Conservation (phyloP, 1,284 basidiomycete species). For the Malassezia restricta region DNA sequence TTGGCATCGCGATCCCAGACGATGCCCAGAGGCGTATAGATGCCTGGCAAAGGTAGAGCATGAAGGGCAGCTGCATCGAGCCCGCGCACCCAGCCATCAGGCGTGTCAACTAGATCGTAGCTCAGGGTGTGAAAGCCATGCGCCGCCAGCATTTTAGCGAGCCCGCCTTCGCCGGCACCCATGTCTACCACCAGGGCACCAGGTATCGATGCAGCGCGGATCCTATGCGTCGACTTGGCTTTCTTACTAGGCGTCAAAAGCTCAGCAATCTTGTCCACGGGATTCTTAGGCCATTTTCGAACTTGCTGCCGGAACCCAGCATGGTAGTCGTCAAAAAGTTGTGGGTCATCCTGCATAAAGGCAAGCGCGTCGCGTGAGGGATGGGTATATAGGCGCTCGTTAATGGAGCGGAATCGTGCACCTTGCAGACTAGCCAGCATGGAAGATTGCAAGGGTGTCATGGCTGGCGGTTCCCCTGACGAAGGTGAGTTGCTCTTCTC, state of each 20-base stretch:
- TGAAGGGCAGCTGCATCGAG: conserved; percentile 26
- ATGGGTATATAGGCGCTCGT: conserved; percentile 44
- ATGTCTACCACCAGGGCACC: conserved; percentile 72
- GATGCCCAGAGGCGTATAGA: conserved; percentile 7
- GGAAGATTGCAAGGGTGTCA: conserved; percentile 21
- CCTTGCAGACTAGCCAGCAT: conserved; percentile 38
- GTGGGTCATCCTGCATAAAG: conserved; percentile 30
- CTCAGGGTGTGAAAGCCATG: conserved; percentile 53
- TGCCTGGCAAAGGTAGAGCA: conserved; percentile 27
- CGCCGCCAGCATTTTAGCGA: conserved; percentile 53
- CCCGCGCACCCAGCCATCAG: conserved; percentile 49
- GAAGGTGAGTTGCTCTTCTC: background rate
- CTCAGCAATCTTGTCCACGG: conserved; percentile 32
- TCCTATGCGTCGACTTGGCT: background rate
- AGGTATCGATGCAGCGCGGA: conserved; percentile 32
- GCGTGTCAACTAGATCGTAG: conserved; percentile 69
- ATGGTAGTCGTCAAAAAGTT: conserved; percentile 40
- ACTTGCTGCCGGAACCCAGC: conserved; percentile 42
- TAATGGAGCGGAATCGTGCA: conserved; percentile 45
- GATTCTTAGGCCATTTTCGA: conserved; percentile 43
- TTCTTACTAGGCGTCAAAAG: conserved; percentile 7
- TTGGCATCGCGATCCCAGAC: background rate
- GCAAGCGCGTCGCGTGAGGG: conserved; percentile 24
- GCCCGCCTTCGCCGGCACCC: conserved; percentile 84
- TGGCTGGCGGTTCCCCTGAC: background rate